These are phyloP conservation scores for Myxozyma geophila DNA, from an alignment of 805 yeast genomes.

Conservation along the genomic window DNA sequence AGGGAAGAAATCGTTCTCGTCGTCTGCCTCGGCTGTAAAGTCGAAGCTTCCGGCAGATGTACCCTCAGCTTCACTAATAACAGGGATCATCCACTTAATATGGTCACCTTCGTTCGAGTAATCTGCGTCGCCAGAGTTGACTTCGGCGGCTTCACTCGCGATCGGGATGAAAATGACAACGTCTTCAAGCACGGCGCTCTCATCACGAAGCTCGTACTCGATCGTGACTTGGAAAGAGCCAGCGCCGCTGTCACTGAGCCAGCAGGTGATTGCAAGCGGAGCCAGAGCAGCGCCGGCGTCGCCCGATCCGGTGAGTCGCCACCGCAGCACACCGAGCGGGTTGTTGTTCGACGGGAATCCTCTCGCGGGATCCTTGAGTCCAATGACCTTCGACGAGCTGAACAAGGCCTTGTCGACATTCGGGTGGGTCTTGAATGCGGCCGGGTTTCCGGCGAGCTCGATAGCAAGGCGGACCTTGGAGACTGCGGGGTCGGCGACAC, in stretches of 20 bases:
- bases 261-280: slow-evolving; percentile 79
- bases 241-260: slow-evolving; percentile 73
- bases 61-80: slow-evolving; percentile 53
- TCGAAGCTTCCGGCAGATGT: slow-evolving; percentile 75
- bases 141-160: slow-evolving; percentile 60
- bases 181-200: slow-evolving; percentile 55
- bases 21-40: slow-evolving; percentile 70
- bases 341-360: slow-evolving; percentile 92
- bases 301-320: slow-evolving; percentile 74
- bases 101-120: slow-evolving; percentile 68
- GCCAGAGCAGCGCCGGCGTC: slow-evolving; percentile 54
- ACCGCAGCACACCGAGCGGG: slow-evolving; percentile 86
- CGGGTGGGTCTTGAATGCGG: slow-evolving; percentile 88
- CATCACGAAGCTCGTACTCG: slow-evolving; percentile 77
- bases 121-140: slow-evolving; percentile 45
- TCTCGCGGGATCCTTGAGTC: slow-evolving; percentile 74
- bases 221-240: slow-evolving; percentile 74
- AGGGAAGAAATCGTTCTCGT: slow-evolving; percentile 89
- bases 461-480: slow-evolving; percentile 68
- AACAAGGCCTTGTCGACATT: slow-evolving; percentile 84
- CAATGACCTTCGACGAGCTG: slow-evolving; percentile 59
- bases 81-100: slow-evolving; percentile 64
- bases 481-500: slow-evolving; percentile 76
- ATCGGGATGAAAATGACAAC: slow-evolving; percentile 68
- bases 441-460: slow-evolving; percentile 52